Evolutionary conservation across 257 asterid species (phyloP).

Genomic region (Solanum chmielewskii): DNA sequence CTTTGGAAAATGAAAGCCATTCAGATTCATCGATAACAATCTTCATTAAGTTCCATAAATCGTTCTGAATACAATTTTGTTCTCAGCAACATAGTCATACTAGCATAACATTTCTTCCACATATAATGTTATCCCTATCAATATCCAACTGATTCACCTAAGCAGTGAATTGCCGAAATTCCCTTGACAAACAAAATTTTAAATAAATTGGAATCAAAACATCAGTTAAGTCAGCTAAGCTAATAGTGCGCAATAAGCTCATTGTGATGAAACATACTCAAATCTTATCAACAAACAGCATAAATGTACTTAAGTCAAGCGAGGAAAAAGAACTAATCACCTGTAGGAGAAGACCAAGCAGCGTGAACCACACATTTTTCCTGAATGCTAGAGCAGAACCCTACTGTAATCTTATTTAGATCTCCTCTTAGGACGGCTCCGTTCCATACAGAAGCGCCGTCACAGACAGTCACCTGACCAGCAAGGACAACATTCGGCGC

Average conservation of each 20-base stretch:
- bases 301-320: background rate
- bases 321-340: conserved; percentile 11
- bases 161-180: background rate
- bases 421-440: conserved; percentile 78
- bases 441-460: conserved; percentile 89
- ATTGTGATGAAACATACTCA: background rate
- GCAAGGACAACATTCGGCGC: conserved; percentile 90
- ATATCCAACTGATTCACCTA: background rate
- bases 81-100: background rate
- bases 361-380: conserved; percentile 81
- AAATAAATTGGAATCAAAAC: background rate
- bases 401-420: conserved; percentile 74
- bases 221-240: background rate
- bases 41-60: background rate
- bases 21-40: background rate
- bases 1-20: background rate
- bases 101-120: background rate
- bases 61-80: background rate
- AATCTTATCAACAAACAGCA: background rate
- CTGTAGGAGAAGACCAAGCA: conserved; percentile 91
- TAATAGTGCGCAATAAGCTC: background rate
- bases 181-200: background rate
- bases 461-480: conserved; percentile 84
- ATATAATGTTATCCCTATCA: background rate
- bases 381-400: conserved; percentile 82